Evolutionary conservation across 2,329 filamentous ascomycete species (phyloP).

Genomic region (Xylariales sp.): DNA sequence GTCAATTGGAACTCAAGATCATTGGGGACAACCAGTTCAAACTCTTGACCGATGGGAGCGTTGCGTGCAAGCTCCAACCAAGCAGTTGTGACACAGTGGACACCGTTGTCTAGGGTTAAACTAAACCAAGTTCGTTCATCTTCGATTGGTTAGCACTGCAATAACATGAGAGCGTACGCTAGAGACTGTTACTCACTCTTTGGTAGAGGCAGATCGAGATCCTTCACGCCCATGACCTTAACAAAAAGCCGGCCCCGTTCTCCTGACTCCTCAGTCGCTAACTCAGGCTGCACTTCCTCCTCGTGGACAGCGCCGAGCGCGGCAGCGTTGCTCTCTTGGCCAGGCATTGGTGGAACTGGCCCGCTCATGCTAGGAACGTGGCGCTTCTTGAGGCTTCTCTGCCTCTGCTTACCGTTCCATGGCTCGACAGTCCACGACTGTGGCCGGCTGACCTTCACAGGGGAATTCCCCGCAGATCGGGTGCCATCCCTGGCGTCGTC

Average conservation of each 20-base stretch:
- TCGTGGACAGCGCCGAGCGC: conserved; percentile 65
- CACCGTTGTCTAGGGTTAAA: conserved; percentile 93
- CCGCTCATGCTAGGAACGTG: conserved; percentile 45
- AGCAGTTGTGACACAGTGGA: conserved; percentile 95
- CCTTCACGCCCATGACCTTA: conserved; percentile 97
- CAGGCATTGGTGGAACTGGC: conserved; percentile 76
- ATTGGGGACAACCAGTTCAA: conserved; percentile 93
- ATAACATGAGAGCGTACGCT: conserved; percentile 8
- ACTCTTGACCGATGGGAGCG: conserved; percentile 95
- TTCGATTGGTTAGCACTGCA: conserved; percentile 26
- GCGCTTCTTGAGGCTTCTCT: conserved; percentile 59
- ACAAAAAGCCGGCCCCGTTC: conserved; percentile 92
- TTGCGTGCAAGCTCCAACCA: conserved; percentile 91
- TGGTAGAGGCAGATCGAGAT: conserved; percentile 85
- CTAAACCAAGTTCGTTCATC: conserved; percentile 92
- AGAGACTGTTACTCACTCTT: conserved; percentile 61
- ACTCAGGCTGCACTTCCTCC: conserved; percentile 54
- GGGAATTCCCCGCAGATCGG: conserved; percentile 63
- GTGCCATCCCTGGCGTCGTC: conserved; percentile 43
- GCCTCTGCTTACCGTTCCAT: conserved; percentile 80
- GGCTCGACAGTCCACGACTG: conserved; percentile 96
- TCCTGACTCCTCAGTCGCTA: conserved; percentile 67
- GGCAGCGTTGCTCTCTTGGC: conserved; percentile 76
- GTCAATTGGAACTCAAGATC: conserved; percentile 99
- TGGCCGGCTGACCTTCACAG: conserved; percentile 66